Base-by-base conservation (phyloP, 108 stramenopile species). In the Cyclotella atomus region DNA sequence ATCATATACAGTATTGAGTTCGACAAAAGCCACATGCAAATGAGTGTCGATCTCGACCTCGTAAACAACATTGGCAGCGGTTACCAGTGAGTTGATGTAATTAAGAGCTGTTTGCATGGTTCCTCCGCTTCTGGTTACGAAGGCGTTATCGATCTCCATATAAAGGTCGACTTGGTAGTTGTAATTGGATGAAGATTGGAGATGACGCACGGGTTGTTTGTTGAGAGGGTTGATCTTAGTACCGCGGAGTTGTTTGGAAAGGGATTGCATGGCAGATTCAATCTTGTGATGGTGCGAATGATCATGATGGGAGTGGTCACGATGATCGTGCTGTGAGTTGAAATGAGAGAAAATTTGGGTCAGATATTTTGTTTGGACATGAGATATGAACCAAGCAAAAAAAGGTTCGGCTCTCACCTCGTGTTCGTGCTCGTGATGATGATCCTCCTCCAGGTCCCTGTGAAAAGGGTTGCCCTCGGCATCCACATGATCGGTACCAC, bases 21-120 rank as follows among this genome's bases (percentile, higher is more conserved):
- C 8, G 8, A 74, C 17, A 24, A n/a, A 15, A 46, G 9, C 21
- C 1, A 74, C 64, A 35, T 65, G 52, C 19, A 74, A 32, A 47
- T 74, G 73, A 2, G 73, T 74, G 16, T 66, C 35, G 21, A 74
- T 74, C 35, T 74, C 73, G 10, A 25, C 14, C 25, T 74, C 73
- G 25, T 66, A 74, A n/a, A 74, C 29, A 4, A 41, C 54, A 35
- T 74, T 74, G 1, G 73, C 73, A 14, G 61, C 64, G 30, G 73
- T 59, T 21, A 74, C 50, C 19, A 74, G 46, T 5, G 30, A 5
- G 33, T 74, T 59, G n/a, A 74, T 47, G 24, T 74, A 74, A 20
- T 65, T 47, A 3, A 66, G 20, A n/a, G 73, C 52, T 14, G 32
- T 49, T 10, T 38, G 29, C 0, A 45, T 12, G 28, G 8, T 17